Conservation (phyloP, 768 basidiomycete species). For the Xanthoconium purpureum region DNA sequence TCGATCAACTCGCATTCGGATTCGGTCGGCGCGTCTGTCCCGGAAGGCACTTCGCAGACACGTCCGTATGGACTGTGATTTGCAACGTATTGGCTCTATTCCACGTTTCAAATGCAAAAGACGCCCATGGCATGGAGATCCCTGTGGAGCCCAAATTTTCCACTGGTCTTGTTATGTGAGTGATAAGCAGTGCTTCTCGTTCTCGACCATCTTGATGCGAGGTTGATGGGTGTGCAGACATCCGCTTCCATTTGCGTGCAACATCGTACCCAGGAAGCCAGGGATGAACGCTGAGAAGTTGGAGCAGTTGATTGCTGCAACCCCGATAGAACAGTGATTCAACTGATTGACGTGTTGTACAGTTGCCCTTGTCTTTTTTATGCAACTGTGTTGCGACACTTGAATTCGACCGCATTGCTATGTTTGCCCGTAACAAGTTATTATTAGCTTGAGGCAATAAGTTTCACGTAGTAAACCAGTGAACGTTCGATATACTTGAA, state of each 20-base stretch:
- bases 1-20: slow-evolving; percentile 10
- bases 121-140: neutral
- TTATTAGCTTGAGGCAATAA: too few species aligned
- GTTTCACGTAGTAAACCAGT: too few species aligned
- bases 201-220: neutral
- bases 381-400: too few species aligned
- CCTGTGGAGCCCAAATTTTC: neutral
- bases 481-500: too few species aligned
- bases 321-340: too few species aligned
- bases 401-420: too few species aligned
- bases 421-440: too few species aligned
- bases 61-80: slow-evolving; percentile 4
- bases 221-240: neutral
- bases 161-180: neutral
- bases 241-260: neutral
- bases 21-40: slow-evolving; percentile 25
- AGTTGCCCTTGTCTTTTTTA: too few species aligned
- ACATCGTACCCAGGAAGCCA: neutral
- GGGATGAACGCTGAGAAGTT: neutral
- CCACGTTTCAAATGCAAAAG: neutral
- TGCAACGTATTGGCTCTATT: slow-evolving; percentile 1
- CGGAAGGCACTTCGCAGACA: slow-evolving; percentile 18
- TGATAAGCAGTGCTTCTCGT: too few species aligned
- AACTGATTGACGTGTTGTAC: too few species aligned
- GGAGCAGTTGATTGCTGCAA: neutral